Percentiles rank a stretch among this genome's conserved stretches.
phyloP scores from a whole-genome alignment of 176 grass and related monocot genomes.

The Bromus sterilis region DNA sequence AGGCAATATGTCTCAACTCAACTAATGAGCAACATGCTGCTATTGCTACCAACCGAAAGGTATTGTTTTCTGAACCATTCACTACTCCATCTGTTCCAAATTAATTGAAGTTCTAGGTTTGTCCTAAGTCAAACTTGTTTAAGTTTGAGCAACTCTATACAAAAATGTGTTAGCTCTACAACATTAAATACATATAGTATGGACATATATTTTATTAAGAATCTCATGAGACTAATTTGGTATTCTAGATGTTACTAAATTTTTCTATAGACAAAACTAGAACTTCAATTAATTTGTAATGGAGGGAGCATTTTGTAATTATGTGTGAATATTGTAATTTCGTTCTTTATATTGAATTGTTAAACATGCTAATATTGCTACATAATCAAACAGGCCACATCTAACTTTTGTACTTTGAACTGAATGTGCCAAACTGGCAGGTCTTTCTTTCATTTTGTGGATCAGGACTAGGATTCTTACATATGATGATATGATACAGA shows the following conservation, averaged over 20 bases:
- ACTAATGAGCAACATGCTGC: conserved; percentile 73
- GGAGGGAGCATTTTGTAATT: conserved; percentile 1
- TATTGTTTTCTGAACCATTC: conserved; percentile 27
- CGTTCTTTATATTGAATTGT: neutral
- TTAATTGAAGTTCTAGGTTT: neutral
- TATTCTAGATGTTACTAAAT: neutral
- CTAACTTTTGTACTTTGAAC: neutral
- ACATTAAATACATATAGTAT: neutral
- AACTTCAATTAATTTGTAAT: neutral
- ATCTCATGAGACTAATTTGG: neutral
- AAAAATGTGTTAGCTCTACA: neutral
- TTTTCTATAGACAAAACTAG: neutral
- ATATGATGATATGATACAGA: neutral
- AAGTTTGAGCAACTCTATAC: neutral
- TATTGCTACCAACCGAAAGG: conserved; percentile 83
- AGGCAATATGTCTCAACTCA: conserved; percentile 90
- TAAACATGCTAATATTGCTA: neutral
- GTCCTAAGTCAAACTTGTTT: neutral
- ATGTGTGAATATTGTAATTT: neutral
- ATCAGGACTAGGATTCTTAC: neutral
- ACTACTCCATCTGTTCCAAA: neutral
- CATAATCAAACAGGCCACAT: neutral
- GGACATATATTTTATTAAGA: neutral
- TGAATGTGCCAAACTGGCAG: neutral
- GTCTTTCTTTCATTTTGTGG: neutral